Evolutionary conservation across 305 asterid genomes (phyloP).

Genomic region (Solanum hybrid): DNA sequence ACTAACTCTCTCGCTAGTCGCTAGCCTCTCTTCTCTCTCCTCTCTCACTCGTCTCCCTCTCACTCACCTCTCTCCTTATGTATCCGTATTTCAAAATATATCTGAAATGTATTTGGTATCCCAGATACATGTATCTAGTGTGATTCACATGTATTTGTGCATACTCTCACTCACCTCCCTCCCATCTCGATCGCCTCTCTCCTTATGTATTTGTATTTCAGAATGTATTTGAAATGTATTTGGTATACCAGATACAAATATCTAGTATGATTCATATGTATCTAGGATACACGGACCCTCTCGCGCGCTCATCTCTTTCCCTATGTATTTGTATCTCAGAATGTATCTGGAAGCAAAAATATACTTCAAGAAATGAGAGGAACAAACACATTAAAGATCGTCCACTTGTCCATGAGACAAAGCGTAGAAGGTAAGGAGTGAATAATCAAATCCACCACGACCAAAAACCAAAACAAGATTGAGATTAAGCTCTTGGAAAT

Average conservation of each 20-base stretch:
- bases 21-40: neutral
- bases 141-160: neutral
- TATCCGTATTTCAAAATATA: neutral
- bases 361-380: neutral
- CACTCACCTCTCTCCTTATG: neutral
- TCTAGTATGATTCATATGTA: neutral
- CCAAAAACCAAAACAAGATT: neutral
- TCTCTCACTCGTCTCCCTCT: neutral
- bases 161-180: neutral
- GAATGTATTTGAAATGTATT: too few species aligned
- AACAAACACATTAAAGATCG: neutral
- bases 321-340: neutral
- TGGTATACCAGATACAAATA: too few species aligned
- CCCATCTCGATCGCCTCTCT: neutral
- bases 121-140: neutral
- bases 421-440: neutral
- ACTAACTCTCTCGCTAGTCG: neutral
- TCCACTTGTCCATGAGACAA: neutral
- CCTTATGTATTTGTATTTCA: neutral
- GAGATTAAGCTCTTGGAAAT: neutral
- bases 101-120: neutral
- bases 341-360: neutral
- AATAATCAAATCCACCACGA: neutral
- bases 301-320: neutral
- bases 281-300: rapidly evolving